Evolutionary conservation across 1,284 basidiomycete genomes (phyloP).

Genomic region (Cutaneotrichosporon cyanovorans): DNA sequence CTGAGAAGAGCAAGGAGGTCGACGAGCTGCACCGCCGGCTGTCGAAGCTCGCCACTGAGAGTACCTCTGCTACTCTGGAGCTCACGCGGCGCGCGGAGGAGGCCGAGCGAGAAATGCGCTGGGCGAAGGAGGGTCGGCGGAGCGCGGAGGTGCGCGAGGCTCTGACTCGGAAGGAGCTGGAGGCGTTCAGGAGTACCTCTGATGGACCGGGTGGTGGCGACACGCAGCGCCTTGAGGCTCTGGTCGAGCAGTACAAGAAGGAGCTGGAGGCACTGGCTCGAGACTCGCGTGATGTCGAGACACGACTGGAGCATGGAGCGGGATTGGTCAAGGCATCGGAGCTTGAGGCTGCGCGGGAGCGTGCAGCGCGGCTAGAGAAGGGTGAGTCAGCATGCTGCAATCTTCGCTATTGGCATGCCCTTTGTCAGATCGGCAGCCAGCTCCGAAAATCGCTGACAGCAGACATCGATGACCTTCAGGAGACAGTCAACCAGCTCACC

Average conservation of each 20-base stretch:
- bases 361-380: slow-evolving; percentile 14
- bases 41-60: slow-evolving; percentile 24
- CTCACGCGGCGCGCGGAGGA: slow-evolving; percentile 25
- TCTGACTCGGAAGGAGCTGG: slow-evolving; percentile 32
- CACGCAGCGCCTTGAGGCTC: slow-evolving; percentile 26
- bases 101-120: slow-evolving; percentile 36
- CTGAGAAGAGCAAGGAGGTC: slow-evolving; percentile 25
- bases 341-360: slow-evolving; percentile 23
- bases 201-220: slow-evolving; percentile 2
- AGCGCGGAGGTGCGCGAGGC: slow-evolving; percentile 35
- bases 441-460: too few relatives aligned
- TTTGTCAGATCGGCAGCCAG: too few relatives aligned
- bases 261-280: slow-evolving; percentile 28
- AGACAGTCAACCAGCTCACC: slow-evolving; percentile 37
- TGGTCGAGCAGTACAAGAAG: slow-evolving; percentile 29
- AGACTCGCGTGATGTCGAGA: slow-evolving; percentile 33
- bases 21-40: slow-evolving; percentile 27
- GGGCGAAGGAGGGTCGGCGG: slow-evolving; percentile 37
- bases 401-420: not conserved
- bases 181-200: slow-evolving; percentile 9
- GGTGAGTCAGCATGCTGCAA: slow-evolving; percentile 15
- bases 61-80: slow-evolving; percentile 18
- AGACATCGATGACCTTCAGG: slow-evolving; percentile 9
- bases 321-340: slow-evolving; percentile 32
- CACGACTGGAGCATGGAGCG: slow-evolving; percentile 25